Evolutionary conservation across 116 monocot species (phyloP), one percentile per base, ranked within the genome.

Genomic region (Posidonia oceanica): DNA sequence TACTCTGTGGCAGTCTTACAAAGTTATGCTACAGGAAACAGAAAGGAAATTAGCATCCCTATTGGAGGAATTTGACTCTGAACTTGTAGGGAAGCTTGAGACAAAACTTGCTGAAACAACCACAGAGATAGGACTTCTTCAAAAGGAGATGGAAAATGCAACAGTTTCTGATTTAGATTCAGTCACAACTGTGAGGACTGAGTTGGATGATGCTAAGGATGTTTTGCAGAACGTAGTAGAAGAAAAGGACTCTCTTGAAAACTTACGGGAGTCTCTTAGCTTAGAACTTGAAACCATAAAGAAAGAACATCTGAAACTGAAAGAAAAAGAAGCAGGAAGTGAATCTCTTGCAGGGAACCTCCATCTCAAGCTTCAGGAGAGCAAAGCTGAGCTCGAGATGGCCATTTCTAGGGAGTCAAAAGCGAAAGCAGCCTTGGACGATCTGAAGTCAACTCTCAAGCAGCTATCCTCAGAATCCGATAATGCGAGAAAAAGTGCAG

Each of bases 391-490:
- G 64, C 93, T 93, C 36, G 86, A 80, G 41, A 69, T 78, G 54
- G 86, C 88, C 39, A 67, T 70, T 1, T 67, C 76, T 20, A 78
- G 72, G 5, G 83, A 88, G 68, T 69, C 71, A 12, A 88, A 80
- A 69, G 70, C 80, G 18, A 80, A 54, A 39, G 74, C 66, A 36
- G 73, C 78, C 64, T 76, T 78, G 37, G 78, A 83, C 29, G 88
- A 92, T 44, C 75, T 92, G 60, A 61, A 72, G 13, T 75, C 79
- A n/a, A 62, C 83, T 15, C 81, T 83, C 39, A 75, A 83, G 29
- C 83, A 92, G 69, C 71, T 88, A 13, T 63, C 80, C n/a, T 64
- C 67, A 37, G 92, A 92, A 74, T 83, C 92, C 0, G 77, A 86
- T 21, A 77, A 64, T 61, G 78, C 86, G 38, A 66, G 76, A 57